Base-by-base conservation (phyloP, 805 yeast genomes). In the Starmerella stellata region DNA sequence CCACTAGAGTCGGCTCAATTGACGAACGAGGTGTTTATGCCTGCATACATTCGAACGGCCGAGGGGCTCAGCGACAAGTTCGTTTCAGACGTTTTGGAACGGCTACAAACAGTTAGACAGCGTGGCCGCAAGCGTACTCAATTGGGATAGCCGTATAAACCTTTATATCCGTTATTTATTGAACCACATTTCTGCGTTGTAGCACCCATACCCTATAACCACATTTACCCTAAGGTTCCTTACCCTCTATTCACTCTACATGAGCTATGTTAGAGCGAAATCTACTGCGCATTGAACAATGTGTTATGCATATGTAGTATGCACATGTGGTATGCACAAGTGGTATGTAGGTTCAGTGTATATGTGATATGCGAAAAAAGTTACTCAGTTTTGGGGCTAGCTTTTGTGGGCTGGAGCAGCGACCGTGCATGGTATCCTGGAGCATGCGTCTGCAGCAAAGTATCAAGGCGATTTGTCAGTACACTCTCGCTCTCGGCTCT, bases 71-170 rank as follows among this genome's bases (percentile, higher is more conserved):
- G 43, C 25, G 52, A 45, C 21, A 50, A 48, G 15, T 47, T 48
- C 30, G 57, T 54, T 17, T 61, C 53, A 14, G 90, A 78, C 45
- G 69, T 75, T 0, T 47, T 71, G 42, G 66, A 65, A 39, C 68
- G 85, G 54, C 67, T 90, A 37, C 79, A 75, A 39, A 92, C 78
- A 33, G 96, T 87, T 1, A 65, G 96, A 51, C 57, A 78, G 62
- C 72, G 98, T 54, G 98, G 98, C 1, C 68, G 98, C 48, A 90
- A 90, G 68, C 70, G 98, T 58, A 78, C 93, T 42, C 81, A 87
- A 94, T 60, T 85, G 35, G 98, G 98, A 15, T 29, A 29, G 32
- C 19, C 19, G 14, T 29, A 13, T 15, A 29, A 29, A 29, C 19
- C 25, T 11, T 11, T 11, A 11, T 23, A 11, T 7, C 25, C 25